Percentiles rank a stretch among this genome's conserved stretches.
phyloP scores from a whole-genome alignment of 495 filamentous ascomycete species.

The Trichoderma orchidacearum region DNA sequence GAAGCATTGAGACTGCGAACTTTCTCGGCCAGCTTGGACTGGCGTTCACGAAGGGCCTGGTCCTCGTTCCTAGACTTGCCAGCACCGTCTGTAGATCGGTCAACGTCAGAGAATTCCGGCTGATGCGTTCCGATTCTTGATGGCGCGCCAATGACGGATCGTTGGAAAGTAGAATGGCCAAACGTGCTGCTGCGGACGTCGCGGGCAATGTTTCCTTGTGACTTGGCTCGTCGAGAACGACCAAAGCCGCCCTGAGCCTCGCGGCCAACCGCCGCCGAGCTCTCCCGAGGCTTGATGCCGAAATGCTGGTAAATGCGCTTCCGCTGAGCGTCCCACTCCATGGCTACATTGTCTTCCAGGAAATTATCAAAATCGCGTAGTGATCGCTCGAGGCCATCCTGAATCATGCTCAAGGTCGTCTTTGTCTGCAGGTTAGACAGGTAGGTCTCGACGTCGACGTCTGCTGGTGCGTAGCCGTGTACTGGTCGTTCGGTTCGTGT shows the following conservation, averaged over 20 bases:
- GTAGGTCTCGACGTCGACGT: constrained; percentile 74
- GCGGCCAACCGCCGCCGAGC: constrained; percentile 43
- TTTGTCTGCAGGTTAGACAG: constrained; percentile 74
- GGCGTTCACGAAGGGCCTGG: constrained; percentile 64
- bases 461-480: constrained; percentile 16
- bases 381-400: constrained; percentile 73
- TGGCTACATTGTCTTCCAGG: constrained; percentile 82
- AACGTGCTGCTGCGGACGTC: constrained; percentile 34
- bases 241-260: constrained; percentile 35
- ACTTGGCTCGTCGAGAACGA: constrained; percentile 35
- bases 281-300: constrained; percentile 58
- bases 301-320: constrained; percentile 92
- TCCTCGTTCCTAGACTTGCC: constrained; percentile 39
- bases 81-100: constrained; percentile 36
- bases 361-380: constrained; percentile 84
- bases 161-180: constrained; percentile 56
- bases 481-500: constrained; percentile 17
- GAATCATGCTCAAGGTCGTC: constrained; percentile 80
- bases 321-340: constrained; percentile 91
- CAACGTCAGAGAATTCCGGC: constrained; percentile 51
- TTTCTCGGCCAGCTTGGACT: constrained; percentile 60
- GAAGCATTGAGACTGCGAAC: constrained; percentile 62
- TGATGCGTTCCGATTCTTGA: constrained; percentile 41
- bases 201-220: constrained; percentile 19
- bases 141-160: constrained; percentile 73